A percentile compares a stretch with the other conserved stretches of the same genome.
These are phyloP conservation scores for Quercus suber DNA, from an alignment of 306 rosid species.

Conservation along the genomic window DNA sequence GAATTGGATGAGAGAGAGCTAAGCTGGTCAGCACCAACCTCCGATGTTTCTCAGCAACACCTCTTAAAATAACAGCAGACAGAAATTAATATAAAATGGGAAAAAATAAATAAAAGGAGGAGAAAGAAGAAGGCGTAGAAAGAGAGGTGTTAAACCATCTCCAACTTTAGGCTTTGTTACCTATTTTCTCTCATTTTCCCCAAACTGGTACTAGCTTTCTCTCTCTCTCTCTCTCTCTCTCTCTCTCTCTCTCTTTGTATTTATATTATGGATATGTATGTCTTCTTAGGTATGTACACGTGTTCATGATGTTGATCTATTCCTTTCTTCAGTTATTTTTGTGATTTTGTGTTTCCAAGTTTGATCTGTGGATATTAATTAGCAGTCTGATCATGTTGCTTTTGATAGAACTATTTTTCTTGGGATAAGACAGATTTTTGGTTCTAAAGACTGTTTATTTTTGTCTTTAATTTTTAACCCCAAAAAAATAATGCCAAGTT, in stretches of 20 bases:
- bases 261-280: background rate
- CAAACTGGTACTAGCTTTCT: conserved; percentile 18
- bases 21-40: conserved; percentile 77
- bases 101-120: no score
- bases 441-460: background rate
- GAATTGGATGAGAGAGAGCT: background rate
- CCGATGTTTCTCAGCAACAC: conserved; percentile 76
- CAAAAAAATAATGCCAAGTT: background rate
- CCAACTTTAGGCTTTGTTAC: background rate
- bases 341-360: conserved; percentile 3
- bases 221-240: background rate
- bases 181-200: background rate
- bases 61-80: conserved; percentile 56
- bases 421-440: background rate
- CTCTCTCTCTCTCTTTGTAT: background rate
- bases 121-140: background rate
- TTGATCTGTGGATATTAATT: conserved; percentile 6
- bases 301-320: conserved; percentile 3
- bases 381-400: background rate
- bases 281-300: background rate
- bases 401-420: background rate
- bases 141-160: background rate
- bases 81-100: conserved; percentile 1
- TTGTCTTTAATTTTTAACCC: background rate
- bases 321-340: background rate